Evolutionary conservation across 441 rosid genomes (phyloP).

Genomic region (Pelargonium citronellum): DNA sequence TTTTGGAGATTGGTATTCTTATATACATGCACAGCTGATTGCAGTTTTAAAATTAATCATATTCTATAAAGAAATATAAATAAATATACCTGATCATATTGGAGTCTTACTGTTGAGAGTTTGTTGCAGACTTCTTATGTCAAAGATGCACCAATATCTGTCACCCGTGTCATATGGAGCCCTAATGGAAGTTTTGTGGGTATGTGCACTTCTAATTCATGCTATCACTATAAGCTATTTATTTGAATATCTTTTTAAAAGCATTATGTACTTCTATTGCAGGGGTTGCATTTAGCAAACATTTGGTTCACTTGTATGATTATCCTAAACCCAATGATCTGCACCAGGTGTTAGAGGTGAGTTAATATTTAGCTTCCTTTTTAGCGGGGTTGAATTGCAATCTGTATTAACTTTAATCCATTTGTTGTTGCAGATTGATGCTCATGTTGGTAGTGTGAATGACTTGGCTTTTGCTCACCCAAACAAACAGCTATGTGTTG

Average conservation of each 20-base stretch:
- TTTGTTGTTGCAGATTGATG: slow-evolving; percentile 68
- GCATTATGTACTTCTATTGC: slow-evolving; percentile 30
- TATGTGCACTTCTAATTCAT: slow-evolving; percentile 22
- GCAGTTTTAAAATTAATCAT: background rate
- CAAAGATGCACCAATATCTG: slow-evolving; percentile 51
- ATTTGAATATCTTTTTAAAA: slow-evolving; percentile 17
- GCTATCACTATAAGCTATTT: background rate
- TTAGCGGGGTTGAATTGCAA: slow-evolving; percentile 8
- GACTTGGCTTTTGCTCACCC: slow-evolving; percentile 89
- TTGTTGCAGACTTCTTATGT: slow-evolving; percentile 49
- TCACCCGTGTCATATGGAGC: slow-evolving; percentile 85
- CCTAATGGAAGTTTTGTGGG: slow-evolving; percentile 80
- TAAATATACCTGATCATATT: background rate
- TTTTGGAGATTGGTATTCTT: background rate
- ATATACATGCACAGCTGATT: background rate
- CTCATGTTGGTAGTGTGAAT: slow-evolving; percentile 80
- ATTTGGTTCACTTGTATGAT: slow-evolving; percentile 63
- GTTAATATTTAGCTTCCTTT: slow-evolving; percentile 21
- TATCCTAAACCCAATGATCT: slow-evolving; percentile 56
- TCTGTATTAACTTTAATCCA: slow-evolving; percentile 19
- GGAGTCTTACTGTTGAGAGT: slow-evolving; percentile 10
- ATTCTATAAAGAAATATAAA: background rate
- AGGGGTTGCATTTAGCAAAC: slow-evolving; percentile 79
- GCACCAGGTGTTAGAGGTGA: slow-evolving; percentile 64
- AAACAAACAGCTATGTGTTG: slow-evolving; percentile 68